Conservation (phyloP, 495 filamentous ascomycete species). For the Aspergillus asperescens region DNA sequence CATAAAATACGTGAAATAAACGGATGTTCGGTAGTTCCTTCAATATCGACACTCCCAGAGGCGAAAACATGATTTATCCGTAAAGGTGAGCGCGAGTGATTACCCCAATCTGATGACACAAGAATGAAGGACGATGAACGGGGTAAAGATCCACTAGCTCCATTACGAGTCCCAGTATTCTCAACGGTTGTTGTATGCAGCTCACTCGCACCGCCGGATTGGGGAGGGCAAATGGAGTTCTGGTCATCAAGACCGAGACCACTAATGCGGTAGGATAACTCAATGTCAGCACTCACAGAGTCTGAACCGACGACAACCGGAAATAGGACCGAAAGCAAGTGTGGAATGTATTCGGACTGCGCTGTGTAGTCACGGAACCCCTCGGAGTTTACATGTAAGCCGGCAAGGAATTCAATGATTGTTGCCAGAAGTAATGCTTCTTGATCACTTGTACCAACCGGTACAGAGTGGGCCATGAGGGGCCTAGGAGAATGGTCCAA, state of each 20-base stretch:
- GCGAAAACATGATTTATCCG: conserved; percentile 57
- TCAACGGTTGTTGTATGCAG: conserved; percentile 65
- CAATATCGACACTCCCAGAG: conserved; percentile 26
- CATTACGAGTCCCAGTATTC: conserved; percentile 39
- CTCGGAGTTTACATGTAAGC: conserved; percentile 66
- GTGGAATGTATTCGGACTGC: conserved; percentile 69
- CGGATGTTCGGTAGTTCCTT: conserved; percentile 54
- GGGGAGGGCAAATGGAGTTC: conserved; percentile 73
- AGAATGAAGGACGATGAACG: conserved; percentile 87
- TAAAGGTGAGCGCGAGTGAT: conserved; percentile 50
- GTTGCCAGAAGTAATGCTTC: conserved; percentile 54
- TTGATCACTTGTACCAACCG: conserved; percentile 14
- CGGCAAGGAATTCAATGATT: conserved; percentile 71
- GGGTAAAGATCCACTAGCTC: conserved; percentile 53
- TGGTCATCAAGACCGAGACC: conserved; percentile 78
- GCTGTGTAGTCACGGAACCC: conserved; percentile 76
- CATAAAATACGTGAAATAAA: conserved; percentile 71
- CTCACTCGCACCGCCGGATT: conserved; percentile 57
- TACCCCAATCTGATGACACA: conserved; percentile 62
- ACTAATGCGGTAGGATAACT: conserved; percentile 73
- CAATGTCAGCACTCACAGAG: conserved; percentile 70
- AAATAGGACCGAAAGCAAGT: conserved; percentile 72
- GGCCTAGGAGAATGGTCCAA: conserved; percentile 12
- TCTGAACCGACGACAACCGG: conserved; percentile 82
- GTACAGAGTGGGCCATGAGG: conserved; percentile 11